Conservation (phyloP, 164 flowering plant species). For the Sedum album region DNA sequence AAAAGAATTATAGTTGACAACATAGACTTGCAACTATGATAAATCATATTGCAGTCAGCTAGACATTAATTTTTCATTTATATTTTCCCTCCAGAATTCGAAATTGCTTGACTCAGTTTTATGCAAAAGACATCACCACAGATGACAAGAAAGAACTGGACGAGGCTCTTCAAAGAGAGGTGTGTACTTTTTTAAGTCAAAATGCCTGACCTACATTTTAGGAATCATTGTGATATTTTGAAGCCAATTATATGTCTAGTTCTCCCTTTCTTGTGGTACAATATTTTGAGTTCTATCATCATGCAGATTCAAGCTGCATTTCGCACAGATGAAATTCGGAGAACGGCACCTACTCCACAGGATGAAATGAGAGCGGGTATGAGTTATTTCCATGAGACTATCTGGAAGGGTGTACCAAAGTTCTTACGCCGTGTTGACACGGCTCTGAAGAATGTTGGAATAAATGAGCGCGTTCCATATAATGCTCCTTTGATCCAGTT, state of each 20-base stretch:
- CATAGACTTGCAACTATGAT: not conserved
- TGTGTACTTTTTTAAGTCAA: conserved; percentile 20
- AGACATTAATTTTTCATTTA: too few relatives aligned
- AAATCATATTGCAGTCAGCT: too few relatives aligned
- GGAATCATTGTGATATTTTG: not conserved
- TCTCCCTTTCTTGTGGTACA: not conserved
- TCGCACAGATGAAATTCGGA: conserved; percentile 93
- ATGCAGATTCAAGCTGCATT: conserved; percentile 97
- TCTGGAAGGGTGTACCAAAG: conserved; percentile 96
- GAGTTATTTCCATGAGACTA: conserved; percentile 99
- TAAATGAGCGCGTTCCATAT: conserved; percentile 89
- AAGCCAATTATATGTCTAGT: not conserved
- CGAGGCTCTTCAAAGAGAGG: conserved; percentile 98
- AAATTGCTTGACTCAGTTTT: conserved; percentile 75
- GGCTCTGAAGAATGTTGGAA: conserved; percentile 91
- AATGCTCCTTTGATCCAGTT: conserved; percentile 96
- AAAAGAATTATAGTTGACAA: too few relatives aligned
- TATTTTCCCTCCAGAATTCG: conserved; percentile 46
- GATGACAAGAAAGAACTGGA: conserved; percentile 99
- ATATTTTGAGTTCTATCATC: not conserved
- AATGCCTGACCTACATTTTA: not conserved
- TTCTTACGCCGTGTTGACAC: conserved; percentile 94
- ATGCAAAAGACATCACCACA: conserved; percentile 95
- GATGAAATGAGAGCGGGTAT: conserved; percentile 99
- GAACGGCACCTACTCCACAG: conserved; percentile 93